phyloP scores from a whole-genome alignment of 2,329 filamentous ascomycete species.

The Tolypocladium amazonense region DNA sequence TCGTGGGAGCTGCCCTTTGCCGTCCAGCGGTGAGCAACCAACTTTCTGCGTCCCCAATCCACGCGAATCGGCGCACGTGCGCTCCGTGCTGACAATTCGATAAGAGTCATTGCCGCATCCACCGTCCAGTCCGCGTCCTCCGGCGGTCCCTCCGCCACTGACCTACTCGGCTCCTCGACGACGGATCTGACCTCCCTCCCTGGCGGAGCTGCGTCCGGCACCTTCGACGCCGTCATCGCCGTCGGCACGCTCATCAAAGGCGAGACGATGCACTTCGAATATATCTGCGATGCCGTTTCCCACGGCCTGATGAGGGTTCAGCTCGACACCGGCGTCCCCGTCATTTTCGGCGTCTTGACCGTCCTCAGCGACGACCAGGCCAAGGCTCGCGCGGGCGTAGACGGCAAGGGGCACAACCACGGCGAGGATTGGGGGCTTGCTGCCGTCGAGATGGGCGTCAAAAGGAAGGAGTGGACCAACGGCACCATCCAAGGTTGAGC shows the following conservation, averaged over 20 bases:
- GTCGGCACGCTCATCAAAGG: constrained; percentile 97
- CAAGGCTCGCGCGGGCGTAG: constrained; percentile 68
- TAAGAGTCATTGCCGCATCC: constrained; percentile 71
- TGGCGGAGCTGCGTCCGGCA: constrained; percentile 33
- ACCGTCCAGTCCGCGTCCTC: constrained; percentile 67
- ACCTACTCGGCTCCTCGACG: constrained; percentile 61
- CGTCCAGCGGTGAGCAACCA: constrained; percentile 61
- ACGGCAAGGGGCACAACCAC: constrained; percentile 68
- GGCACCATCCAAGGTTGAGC: constrained; percentile 44
- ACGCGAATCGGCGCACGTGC: neutral
- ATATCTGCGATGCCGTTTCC: constrained; percentile 84
- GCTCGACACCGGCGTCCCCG: constrained; percentile 76
- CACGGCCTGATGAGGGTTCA: constrained; percentile 93
- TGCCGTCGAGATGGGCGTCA: constrained; percentile 86
- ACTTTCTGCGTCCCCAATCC: neutral
- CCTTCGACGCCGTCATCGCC: constrained; percentile 91
- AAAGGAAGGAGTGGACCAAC: constrained; percentile 73
- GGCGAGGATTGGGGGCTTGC: constrained; percentile 93
- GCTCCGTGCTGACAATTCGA: constrained; percentile 9
- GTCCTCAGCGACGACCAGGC: constrained; percentile 84
- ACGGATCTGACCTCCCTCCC: constrained; percentile 52
- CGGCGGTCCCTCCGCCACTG: constrained; percentile 56
- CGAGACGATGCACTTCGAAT: constrained; percentile 99
- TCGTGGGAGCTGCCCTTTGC: constrained; percentile 92
- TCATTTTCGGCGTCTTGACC: constrained; percentile 87